Percentiles rank a stretch among this genome's conserved stretches.
These are phyloP conservation scores for Limonium bicolor DNA, from an alignment of 148 eudicot species.

Conservation along the genomic window DNA sequence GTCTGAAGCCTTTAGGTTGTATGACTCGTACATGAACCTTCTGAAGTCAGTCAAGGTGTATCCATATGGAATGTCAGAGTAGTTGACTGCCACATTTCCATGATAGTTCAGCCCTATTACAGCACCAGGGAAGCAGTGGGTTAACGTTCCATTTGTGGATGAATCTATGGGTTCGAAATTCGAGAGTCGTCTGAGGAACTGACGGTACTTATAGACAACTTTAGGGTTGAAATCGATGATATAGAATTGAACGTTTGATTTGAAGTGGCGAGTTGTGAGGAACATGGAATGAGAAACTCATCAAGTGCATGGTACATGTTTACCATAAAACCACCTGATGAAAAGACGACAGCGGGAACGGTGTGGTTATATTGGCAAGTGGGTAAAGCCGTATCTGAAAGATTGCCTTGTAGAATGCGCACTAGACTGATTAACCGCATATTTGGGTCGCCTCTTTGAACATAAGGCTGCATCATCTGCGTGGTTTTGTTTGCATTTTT, in stretches of 20 bases:
- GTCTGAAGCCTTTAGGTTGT: too few species aligned
- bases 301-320: conserved; percentile 45
- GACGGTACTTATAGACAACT: conserved; percentile 20
- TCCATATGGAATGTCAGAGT: conserved; percentile 4
- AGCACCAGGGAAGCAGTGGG: conserved; percentile 12
- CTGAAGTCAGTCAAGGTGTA: conserved; percentile 18
- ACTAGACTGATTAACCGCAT: too few species aligned
- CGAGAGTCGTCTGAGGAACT: conserved; percentile 9
- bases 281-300: conserved; percentile 34
- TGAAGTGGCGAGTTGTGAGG: conserved; percentile 19
- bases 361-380: too few species aligned
- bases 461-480: too few species aligned
- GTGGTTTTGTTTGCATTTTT: too few species aligned
- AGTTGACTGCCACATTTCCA: conserved; percentile 15
- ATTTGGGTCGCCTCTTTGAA: too few species aligned
- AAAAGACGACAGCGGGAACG: conserved; percentile 36
- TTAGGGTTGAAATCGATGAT: conserved; percentile 11
- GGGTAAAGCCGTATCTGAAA: too few species aligned
- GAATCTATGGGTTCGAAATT: conserved; percentile 7
- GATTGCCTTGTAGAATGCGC: too few species aligned
- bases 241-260: conserved; percentile 24
- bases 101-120: conserved; percentile 16
- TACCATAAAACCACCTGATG: conserved; percentile 25
- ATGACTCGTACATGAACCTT: conserved; percentile 11
- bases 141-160: conserved; percentile 11